Conservation (phyloP, 306 rosid genomes). For the Cucurbita moschata region DNA sequence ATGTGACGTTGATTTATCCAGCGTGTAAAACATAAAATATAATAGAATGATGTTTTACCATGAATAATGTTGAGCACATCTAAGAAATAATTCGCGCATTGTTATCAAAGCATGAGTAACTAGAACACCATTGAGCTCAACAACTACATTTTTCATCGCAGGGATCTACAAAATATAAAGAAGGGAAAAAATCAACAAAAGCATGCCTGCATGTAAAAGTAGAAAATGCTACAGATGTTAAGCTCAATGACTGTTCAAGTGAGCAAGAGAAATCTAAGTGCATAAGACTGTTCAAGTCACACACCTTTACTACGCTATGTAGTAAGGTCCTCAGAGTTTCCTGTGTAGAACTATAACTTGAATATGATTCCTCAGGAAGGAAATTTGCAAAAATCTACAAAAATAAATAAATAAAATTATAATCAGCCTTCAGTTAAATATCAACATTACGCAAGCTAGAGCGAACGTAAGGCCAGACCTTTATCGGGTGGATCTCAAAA, state of each 20-base stretch:
- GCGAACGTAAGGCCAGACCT: conserved; percentile 36
- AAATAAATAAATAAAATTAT: conserved; percentile 1
- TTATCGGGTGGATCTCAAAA: conserved; percentile 90
- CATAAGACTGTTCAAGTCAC: conserved; percentile 2
- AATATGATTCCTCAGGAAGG: conserved; percentile 70
- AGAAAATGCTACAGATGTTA: not conserved
- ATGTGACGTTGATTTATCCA: conserved; percentile 8
- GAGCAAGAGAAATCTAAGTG: not conserved
- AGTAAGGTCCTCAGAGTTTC: conserved; percentile 80
- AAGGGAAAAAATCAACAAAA: not conserved
- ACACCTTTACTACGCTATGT: conserved; percentile 90
- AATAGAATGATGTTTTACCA: conserved; percentile 35
- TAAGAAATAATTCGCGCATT: conserved; percentile 58
- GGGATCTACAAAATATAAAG: conserved; percentile 52
- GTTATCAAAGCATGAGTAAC: conserved; percentile 90
- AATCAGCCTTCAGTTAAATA: conserved; percentile 10
- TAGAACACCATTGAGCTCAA: conserved; percentile 82
- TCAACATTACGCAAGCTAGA: conserved; percentile 2
- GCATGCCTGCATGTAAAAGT: not conserved
- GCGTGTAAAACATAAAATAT: not conserved
- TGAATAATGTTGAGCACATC: conserved; percentile 92
- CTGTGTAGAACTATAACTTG: conserved; percentile 83
- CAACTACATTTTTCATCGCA: conserved; percentile 64
- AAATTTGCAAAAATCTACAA: conserved; percentile 74
- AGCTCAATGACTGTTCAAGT: not conserved